Conservation (phyloP, 495 filamentous ascomycete genomes). For the Talaromyces trachyspermus region DNA sequence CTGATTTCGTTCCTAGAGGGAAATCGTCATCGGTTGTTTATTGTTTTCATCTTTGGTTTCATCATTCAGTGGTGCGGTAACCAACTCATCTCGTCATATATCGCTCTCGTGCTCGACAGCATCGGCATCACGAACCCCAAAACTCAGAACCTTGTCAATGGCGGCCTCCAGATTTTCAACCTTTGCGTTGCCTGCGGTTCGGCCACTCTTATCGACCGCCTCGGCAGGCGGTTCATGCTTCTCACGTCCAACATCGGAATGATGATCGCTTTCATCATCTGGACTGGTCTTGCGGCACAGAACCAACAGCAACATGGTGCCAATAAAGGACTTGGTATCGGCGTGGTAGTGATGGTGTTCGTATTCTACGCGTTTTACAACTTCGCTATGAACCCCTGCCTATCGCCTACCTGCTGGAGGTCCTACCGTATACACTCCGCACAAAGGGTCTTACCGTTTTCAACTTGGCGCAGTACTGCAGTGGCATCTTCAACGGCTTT, state of each 20-base stretch:
- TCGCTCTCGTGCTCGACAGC: conserved; percentile 45
- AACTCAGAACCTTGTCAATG: not conserved
- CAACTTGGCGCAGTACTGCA: conserved; percentile 27
- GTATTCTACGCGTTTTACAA: conserved; percentile 51
- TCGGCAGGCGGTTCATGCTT: conserved; percentile 53
- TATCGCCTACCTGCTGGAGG: conserved; percentile 49
- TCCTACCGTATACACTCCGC: conserved; percentile 58
- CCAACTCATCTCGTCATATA: conserved; percentile 59
- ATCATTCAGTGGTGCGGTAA: conserved; percentile 63
- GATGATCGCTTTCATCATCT: conserved; percentile 50
- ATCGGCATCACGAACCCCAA: conserved; percentile 43
- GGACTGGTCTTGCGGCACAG: conserved; percentile 47
- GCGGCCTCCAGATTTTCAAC: not conserved
- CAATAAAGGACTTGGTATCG: conserved; percentile 17
- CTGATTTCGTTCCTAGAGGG: conserved; percentile 60
- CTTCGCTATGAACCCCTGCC: no score
- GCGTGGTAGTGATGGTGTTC: conserved; percentile 53
- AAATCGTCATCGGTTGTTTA: conserved; percentile 54
- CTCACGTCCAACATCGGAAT: conserved; percentile 50
- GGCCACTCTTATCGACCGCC: not conserved
- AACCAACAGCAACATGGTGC: conserved; percentile 11
- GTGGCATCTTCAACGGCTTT: conserved; percentile 42
- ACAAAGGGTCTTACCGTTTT: conserved; percentile 64
- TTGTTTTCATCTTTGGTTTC: conserved; percentile 50
- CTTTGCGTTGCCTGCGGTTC: not conserved